These are phyloP conservation scores for Sapria himalayana DNA, from an alignment of 345 rosid genomes.

Conservation along the genomic window DNA sequence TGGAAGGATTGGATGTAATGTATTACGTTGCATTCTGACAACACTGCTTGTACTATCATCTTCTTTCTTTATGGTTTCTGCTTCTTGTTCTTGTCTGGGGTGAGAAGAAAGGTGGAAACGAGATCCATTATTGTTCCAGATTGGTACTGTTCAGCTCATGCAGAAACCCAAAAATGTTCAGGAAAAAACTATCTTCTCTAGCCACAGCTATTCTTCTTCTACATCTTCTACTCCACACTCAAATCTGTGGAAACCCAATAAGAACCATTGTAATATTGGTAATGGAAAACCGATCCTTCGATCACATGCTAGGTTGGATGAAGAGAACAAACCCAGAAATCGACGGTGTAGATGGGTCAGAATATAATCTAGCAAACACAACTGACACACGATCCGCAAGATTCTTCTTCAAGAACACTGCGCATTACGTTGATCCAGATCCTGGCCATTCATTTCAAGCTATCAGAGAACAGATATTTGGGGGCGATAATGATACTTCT, in stretches of 20 bases:
- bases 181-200: conserved; percentile 2
- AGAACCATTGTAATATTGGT: conserved; percentile 56
- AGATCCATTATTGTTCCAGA: no score
- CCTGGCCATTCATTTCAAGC: conserved; percentile 96
- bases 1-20: no score
- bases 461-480: conserved; percentile 69
- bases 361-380: conserved; percentile 27
- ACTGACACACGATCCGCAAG: conserved; percentile 28
- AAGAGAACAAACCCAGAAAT: conserved; percentile 68
- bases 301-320: conserved; percentile 99
- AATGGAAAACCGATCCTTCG: conserved; percentile 91
- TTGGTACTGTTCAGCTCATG: no score
- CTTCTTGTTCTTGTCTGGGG: no score
- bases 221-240: conserved; percentile 7
- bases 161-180: conserved; percentile 5
- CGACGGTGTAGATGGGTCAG: conserved; percentile 60
- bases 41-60: no score
- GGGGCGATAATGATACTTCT: conserved; percentile 44
- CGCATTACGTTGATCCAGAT: conserved; percentile 78
- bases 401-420: conserved; percentile 22
- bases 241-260: conserved; percentile 23
- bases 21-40: no score
- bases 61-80: no score
- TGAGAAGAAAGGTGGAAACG: no score
- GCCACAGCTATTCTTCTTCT: not conserved